Evolutionary conservation across 1,284 basidiomycete genomes (phyloP).

Genomic region (Pisolithus thermaeus): DNA sequence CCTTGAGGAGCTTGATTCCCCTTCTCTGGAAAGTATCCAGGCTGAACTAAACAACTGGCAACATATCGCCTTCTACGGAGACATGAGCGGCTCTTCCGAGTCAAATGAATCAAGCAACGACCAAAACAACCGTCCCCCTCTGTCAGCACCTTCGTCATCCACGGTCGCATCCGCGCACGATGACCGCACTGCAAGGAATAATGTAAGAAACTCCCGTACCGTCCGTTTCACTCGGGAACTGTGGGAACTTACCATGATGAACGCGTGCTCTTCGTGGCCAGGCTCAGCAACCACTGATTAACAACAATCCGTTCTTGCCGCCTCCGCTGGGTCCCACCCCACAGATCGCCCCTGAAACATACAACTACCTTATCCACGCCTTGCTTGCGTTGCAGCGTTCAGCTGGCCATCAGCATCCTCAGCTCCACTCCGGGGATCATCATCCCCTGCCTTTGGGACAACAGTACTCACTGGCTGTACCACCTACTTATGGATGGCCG

Average conservation of each 20-base stretch:
- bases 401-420: slow-evolving; percentile 7
- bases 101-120: slow-evolving; percentile 7
- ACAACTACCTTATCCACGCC: slow-evolving; percentile 28
- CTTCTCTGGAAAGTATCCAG: slow-evolving; percentile 19
- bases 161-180: background rate
- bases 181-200: background rate
- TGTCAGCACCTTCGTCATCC: background rate
- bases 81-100: slow-evolving; percentile 37
- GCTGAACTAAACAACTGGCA: slow-evolving; percentile 37
- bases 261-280: background rate
- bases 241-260: background rate
- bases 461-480: background rate
- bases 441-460: slow-evolving; percentile 1
- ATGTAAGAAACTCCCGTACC: slow-evolving; percentile 7
- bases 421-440: slow-evolving; percentile 3
- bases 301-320: slow-evolving; percentile 7
- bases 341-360: slow-evolving; percentile 25
- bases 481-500: slow-evolving; percentile 9
- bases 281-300: slow-evolving; percentile 1
- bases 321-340: slow-evolving; percentile 9
- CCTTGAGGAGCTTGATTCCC: slow-evolving; percentile 12
- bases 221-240: too few relatives aligned
- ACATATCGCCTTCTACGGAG: slow-evolving; percentile 34
- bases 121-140: background rate
- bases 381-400: slow-evolving; percentile 28